These are phyloP conservation scores for Clitopilus hobsonii DNA, from an alignment of 768 basidiomycete species.

Conservation along the genomic window DNA sequence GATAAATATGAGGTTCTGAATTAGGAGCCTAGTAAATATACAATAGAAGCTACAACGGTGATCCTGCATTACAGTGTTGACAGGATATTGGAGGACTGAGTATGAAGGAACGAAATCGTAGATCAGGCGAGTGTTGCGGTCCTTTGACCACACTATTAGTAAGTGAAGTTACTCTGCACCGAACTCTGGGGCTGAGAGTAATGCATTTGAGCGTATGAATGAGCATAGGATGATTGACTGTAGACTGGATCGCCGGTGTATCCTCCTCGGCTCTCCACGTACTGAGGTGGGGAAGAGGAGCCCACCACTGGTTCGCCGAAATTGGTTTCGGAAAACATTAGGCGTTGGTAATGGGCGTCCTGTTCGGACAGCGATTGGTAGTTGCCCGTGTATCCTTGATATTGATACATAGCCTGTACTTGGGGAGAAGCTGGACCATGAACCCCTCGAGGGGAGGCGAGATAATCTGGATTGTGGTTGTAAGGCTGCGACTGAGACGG, in stretches of 20 bases:
- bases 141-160: neutral
- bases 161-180: neutral
- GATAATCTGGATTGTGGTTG: conserved; percentile 7
- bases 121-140: too few species aligned
- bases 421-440: neutral
- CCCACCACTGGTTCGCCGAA: conserved; percentile 44
- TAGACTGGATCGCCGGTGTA: neutral
- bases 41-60: neutral
- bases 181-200: neutral
- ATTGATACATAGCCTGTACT: conserved; percentile 5
- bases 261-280: neutral
- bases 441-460: neutral
- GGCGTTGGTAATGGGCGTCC: conserved; percentile 70
- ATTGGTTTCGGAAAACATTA: conserved; percentile 73
- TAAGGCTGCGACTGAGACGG: conserved; percentile 25
- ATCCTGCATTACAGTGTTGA: conserved; percentile 11
- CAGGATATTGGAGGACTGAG: neutral
- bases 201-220: neutral
- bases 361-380: conserved; percentile 40
- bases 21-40: too few species aligned
- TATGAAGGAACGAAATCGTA: neutral
- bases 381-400: conserved; percentile 15
- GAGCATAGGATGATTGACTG: neutral
- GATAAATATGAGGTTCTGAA: neutral
- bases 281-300: conserved; percentile 3